Evolutionary conservation across 805 yeast species (phyloP), one percentile per base, ranked within the genome.

Genomic region (Hanseniaspora nectarophila): DNA sequence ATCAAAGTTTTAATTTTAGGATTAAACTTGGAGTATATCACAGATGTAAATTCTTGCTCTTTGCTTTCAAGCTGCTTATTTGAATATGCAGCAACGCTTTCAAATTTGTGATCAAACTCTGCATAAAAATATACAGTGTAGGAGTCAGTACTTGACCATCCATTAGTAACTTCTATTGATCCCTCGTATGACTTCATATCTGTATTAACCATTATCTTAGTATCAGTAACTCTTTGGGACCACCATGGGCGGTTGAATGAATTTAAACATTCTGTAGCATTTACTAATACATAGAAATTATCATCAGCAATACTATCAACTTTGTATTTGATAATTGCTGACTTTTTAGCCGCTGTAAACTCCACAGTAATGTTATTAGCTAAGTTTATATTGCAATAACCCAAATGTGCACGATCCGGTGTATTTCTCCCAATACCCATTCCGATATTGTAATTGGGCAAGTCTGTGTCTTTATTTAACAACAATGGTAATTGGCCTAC

Each of bases 101-200:
- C 29, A 3, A 65, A 61, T 3, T 54, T 35, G 7, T 46, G 49
- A 34, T 62, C 60, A 53, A 67, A 67, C 31, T 61, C 60, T 1
- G 64, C 68, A 56, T 64, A 64, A 51, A 58, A 66, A 53, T 61
- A 63, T 26, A 66, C 58, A 4, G 58, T 60, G 67, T 67, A 65
- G 1, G 62, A 55, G 7, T 45, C 39, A 45, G 63, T 65, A 7
- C 60, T 59, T 12, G 66, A 67, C 68, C 69, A 65, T 4, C 70
- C 70, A 21, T 67, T 67, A 15, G 57, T 56, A 29, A 64, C 56
- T 2, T 63, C 57, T 0, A 62, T 56, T 15, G 57, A 31, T 1
- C 69, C 69, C 8, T 56, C 52, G 54, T 67, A 66, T 1, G 56
- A 54, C 28, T 48, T 47, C 26, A 48, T 28, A 21, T 58, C 55